These are phyloP conservation scores for Aspergillus carlsbadensis DNA, from an alignment of 495 filamentous ascomycete species.

Conservation along the genomic window DNA sequence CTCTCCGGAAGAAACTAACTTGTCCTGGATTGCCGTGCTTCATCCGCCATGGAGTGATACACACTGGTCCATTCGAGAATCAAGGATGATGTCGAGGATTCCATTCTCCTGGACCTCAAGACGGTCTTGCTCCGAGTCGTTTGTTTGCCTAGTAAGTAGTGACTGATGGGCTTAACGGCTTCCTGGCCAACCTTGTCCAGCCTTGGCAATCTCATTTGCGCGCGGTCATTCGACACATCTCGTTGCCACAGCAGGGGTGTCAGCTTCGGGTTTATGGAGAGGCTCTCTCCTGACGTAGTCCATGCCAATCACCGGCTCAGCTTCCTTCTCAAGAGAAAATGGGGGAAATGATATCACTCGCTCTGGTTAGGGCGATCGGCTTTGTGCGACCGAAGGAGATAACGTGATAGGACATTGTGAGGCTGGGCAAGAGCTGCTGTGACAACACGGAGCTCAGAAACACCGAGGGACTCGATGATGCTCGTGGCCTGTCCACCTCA, in stretches of 20 bases:
- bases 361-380: not conserved
- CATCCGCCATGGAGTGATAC: conserved; percentile 2
- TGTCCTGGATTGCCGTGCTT: conserved; percentile 5
- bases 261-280: conserved; percentile 6
- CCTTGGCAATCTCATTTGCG: conserved; percentile 15
- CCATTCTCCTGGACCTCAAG: not conserved
- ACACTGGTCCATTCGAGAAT: not conserved
- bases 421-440: not conserved
- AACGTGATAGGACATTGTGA: not conserved
- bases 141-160: not conserved
- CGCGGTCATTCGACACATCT: conserved; percentile 6
- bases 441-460: not conserved
- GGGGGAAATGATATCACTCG: not conserved
- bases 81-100: not conserved
- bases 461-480: not conserved
- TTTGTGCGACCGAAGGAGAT: not conserved
- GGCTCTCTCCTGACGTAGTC: conserved; percentile 8
- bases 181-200: conserved; percentile 12
- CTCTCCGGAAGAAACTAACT: conserved; percentile 7
- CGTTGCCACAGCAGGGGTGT: conserved; percentile 16
- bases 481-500: not conserved
- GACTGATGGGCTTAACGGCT: conserved; percentile 11
- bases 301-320: conserved; percentile 7
- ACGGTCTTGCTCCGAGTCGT: not conserved
- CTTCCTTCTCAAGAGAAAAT: not conserved